Percentiles rank a stretch among this genome's conserved stretches.
Conservation (phyloP, 2,329 filamentous ascomycete species). For the Xylaria digitata region DNA sequence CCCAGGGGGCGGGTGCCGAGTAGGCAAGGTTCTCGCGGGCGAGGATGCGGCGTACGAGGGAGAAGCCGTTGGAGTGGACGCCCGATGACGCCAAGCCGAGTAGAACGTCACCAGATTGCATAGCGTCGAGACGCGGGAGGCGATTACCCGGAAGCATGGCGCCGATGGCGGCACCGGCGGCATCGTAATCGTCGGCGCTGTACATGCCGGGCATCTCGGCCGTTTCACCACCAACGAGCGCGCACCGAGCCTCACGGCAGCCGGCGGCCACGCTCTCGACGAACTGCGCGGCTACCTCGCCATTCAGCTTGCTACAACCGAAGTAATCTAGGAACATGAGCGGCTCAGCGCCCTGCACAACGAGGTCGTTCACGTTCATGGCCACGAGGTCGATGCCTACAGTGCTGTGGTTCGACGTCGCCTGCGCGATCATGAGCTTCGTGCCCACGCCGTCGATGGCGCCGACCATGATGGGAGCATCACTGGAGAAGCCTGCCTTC, state of each 20-base stretch:
- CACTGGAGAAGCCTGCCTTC: conserved; percentile 74
- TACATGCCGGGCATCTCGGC: conserved; percentile 99
- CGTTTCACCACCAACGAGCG: conserved; percentile 95
- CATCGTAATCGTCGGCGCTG: conserved; percentile 88
- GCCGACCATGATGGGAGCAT: conserved; percentile 85
- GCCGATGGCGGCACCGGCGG: conserved; percentile 88
- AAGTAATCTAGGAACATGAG: conserved; percentile 99
- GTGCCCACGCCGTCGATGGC: conserved; percentile 97
- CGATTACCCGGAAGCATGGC: conserved; percentile 77
- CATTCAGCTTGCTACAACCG: conserved; percentile 88
- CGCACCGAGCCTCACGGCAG: conserved; percentile 85
- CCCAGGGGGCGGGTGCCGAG: conserved; percentile 81
- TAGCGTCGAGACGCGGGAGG: conserved; percentile 79
- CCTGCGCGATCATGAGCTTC: conserved; percentile 95
- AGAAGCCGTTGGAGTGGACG: conserved; percentile 97
- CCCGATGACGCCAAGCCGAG: conserved; percentile 87
- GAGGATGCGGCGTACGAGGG: conserved; percentile 91
- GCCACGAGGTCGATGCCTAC: conserved; percentile 97
- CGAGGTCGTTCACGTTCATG: conserved; percentile 98
- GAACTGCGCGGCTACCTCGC: conserved; percentile 82
- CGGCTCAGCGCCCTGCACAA: conserved; percentile 94
- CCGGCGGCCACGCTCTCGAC: conserved; percentile 90
- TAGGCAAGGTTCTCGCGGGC: conserved; percentile 78
- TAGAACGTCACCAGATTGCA: conserved; percentile 85
- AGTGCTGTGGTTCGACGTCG: conserved; percentile 88